These are phyloP conservation scores for Chytridium lagenaria DNA, from an alignment of 371 early-diverging fungal genomes.

Conservation along the genomic window DNA sequence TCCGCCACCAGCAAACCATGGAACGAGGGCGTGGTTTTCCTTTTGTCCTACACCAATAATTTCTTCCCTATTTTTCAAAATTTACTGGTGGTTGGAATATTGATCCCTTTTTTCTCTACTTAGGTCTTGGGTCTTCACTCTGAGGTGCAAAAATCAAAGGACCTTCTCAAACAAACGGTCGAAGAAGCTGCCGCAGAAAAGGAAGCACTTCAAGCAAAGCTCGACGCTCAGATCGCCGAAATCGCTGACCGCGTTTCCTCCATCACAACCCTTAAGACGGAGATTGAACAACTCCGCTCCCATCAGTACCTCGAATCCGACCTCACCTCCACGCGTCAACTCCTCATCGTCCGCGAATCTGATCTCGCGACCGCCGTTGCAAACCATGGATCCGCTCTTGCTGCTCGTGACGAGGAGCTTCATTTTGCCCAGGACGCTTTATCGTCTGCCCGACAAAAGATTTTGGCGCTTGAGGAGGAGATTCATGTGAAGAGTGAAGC, in stretches of 20 bases:
- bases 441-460: neutral
- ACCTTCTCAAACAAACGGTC: constrained; percentile 8
- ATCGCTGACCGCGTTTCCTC: neutral
- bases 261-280: neutral
- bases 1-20: neutral
- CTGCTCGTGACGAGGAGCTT: constrained; percentile 16
- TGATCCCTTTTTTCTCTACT: neutral
- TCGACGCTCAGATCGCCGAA: neutral
- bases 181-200: neutral
- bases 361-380: constrained; percentile 4
- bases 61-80: neutral
- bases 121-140: constrained; percentile 13
- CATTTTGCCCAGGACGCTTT: constrained; percentile 14
- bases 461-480: constrained; percentile 21
- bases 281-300: neutral
- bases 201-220: neutral
- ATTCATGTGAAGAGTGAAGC: neutral
- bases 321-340: neutral
- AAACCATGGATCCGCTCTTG: constrained; percentile 4
- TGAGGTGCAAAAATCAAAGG: constrained; percentile 14
- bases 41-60: neutral
- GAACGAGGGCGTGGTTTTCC: neutral
- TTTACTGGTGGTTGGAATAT: constrained; percentile 2
- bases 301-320: neutral
- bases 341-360: neutral